These are phyloP conservation scores for Lasiodiplodia theobromae DNA, from an alignment of 2,329 filamentous ascomycete species.

Conservation along the genomic window DNA sequence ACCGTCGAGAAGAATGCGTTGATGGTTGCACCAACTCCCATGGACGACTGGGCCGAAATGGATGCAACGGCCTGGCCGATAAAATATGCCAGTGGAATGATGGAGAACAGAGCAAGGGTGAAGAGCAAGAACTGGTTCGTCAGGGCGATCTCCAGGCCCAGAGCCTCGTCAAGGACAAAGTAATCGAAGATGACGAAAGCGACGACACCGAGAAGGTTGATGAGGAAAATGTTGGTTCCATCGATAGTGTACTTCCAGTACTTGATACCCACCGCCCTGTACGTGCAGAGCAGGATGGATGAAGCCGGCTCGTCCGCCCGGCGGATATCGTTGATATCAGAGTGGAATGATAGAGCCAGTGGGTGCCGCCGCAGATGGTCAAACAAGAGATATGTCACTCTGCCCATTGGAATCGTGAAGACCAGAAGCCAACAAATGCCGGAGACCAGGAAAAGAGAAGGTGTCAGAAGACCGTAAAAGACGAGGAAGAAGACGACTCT, in stretches of 20 bases:
- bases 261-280: constrained; percentile 89
- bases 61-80: constrained; percentile 98
- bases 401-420: constrained; percentile 98
- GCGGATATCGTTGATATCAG: constrained; percentile 78
- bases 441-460: constrained; percentile 84
- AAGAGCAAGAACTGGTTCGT: constrained; percentile 90
- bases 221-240: constrained; percentile 98
- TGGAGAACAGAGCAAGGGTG: constrained; percentile 81
- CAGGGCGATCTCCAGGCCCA: constrained; percentile 75
- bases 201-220: constrained; percentile 95
- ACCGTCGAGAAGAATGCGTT: constrained; percentile 98
- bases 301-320: constrained; percentile 74
- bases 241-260: constrained; percentile 99
- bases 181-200: constrained; percentile 95
- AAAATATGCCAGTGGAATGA: constrained; percentile 97
- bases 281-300: constrained; percentile 93
- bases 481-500: constrained; percentile 95
- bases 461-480: constrained; percentile 92
- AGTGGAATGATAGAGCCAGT: constrained; percentile 90
- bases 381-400: constrained; percentile 87
- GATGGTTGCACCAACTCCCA: constrained; percentile 95
- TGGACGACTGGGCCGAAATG: constrained; percentile 97
- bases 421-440: constrained; percentile 94
- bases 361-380: constrained; percentile 93
- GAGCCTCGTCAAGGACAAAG: constrained; percentile 72